Evolutionary conservation across 495 filamentous ascomycete genomes (phyloP).

Genomic region (Daldinia loculata): DNA sequence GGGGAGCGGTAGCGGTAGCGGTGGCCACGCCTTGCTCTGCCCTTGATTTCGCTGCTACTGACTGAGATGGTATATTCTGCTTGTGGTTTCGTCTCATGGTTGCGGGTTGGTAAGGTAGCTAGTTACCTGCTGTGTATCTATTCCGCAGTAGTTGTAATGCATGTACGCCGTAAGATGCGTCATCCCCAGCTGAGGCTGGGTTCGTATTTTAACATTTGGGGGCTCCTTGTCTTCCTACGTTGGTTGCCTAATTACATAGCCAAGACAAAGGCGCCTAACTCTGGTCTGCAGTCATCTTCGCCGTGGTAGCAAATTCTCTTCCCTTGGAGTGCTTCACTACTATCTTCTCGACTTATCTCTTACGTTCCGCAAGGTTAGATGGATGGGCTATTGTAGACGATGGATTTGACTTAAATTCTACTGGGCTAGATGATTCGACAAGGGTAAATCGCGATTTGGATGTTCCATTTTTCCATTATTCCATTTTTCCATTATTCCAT

Average conservation of each 20-base stretch:
- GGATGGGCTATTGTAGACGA: neutral
- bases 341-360: neutral
- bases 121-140: neutral
- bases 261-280: conserved; percentile 3
- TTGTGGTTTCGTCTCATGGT: neutral
- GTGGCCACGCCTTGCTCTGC: neutral
- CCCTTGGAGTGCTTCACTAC: neutral
- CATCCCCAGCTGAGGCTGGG: neutral
- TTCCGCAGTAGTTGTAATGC: neutral
- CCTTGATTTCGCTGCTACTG: no score
- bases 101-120: neutral
- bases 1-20: neutral
- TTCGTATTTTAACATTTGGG: conserved; percentile 35
- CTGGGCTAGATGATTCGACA: neutral
- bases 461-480: neutral
- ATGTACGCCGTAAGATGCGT: neutral
- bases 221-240: neutral
- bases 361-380: no score
- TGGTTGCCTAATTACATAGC: conserved; percentile 21
- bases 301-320: neutral
- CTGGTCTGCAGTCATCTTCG: neutral
- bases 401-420: neutral
- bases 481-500: neutral
- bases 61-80: neutral
- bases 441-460: neutral